Conservation (phyloP, 2,329 filamentous ascomycete genomes). For the Domatiomyces globalis region DNA sequence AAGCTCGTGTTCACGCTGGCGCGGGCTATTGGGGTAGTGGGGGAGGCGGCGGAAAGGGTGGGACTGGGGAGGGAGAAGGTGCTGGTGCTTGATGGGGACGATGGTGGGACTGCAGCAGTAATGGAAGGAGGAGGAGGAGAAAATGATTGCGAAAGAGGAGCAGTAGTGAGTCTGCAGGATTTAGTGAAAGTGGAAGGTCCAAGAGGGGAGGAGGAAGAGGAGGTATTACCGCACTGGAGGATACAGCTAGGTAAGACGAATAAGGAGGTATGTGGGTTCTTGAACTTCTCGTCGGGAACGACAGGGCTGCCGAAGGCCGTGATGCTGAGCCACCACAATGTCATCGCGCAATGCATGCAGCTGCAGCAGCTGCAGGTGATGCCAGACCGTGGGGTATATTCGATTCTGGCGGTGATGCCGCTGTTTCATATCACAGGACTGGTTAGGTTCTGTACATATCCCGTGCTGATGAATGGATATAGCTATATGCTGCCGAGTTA, state of each 20-base stretch:
- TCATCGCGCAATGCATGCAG: constrained; percentile 49
- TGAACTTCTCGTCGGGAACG: constrained; percentile 25
- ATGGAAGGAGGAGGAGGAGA: no score
- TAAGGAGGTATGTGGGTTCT: constrained; percentile 39
- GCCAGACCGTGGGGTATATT: constrained; percentile 30
- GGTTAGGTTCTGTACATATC: constrained; percentile 48
- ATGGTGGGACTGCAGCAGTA: no score
- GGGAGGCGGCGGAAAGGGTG: constrained; percentile 38
- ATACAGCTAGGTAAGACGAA: constrained; percentile 41
- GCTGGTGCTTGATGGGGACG: constrained; percentile 36
- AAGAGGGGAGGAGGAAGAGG: constrained; percentile 16
- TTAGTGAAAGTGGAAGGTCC: constrained; percentile 24
- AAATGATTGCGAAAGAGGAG: not conserved
- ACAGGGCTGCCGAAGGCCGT: constrained; percentile 23
- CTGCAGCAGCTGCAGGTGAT: constrained; percentile 35
- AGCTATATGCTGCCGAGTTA: constrained; percentile 51
- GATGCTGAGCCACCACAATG: constrained; percentile 35
- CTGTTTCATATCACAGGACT: constrained; percentile 52
- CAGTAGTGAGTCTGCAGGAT: not conserved
- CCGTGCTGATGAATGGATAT: constrained; percentile 48
- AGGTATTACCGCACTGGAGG: constrained; percentile 23
- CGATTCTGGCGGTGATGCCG: constrained; percentile 43
- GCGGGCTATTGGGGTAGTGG: constrained; percentile 36
- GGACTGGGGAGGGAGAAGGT: constrained; percentile 39
- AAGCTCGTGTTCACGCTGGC: constrained; percentile 24